These are phyloP conservation scores for Suzukiozyma palmioleophila DNA, from an alignment of 1,139 yeast species.

Conservation along the genomic window DNA sequence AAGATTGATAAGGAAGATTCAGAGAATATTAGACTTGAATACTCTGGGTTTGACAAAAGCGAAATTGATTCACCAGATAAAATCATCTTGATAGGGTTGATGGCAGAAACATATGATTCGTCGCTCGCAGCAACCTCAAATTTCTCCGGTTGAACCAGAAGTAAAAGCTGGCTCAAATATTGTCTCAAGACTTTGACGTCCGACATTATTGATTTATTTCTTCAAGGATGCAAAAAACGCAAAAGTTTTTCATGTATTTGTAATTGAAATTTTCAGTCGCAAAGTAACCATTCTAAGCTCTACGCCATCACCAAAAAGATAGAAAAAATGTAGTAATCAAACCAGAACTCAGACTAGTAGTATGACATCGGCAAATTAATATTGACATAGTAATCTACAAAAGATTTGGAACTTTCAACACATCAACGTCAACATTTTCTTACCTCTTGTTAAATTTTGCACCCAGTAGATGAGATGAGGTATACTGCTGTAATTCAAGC, in stretches of 20 bases:
- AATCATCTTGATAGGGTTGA: conserved; percentile 9
- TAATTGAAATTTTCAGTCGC: too few species aligned
- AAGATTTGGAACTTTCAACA: too few species aligned
- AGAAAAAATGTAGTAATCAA: too few species aligned
- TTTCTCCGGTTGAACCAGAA: conserved; percentile 10
- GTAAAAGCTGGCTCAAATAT: conserved; percentile 10
- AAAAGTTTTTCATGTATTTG: not conserved
- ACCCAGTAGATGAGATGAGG: not conserved
- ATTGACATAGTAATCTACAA: too few species aligned
- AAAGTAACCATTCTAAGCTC: too few species aligned
- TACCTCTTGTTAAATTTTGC: too few species aligned
- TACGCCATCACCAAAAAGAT: too few species aligned
- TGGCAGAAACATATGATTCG: conserved; percentile 5
- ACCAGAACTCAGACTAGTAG: too few species aligned
- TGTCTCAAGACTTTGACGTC: conserved; percentile 4
- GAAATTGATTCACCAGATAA: conserved; percentile 24
- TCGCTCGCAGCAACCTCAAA: conserved; percentile 3
- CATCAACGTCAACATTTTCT: too few species aligned
- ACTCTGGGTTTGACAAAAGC: conserved; percentile 15
- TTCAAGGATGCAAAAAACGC: not conserved
- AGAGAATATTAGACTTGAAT: conserved; percentile 12
- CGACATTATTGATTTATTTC: not conserved
- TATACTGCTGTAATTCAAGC: not conserved
- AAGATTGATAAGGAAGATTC: conserved; percentile 12
- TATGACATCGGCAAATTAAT: too few species aligned